Conservation (phyloP, 495 filamentous ascomycete genomes). For the Coniosporium apollinis region DNA sequence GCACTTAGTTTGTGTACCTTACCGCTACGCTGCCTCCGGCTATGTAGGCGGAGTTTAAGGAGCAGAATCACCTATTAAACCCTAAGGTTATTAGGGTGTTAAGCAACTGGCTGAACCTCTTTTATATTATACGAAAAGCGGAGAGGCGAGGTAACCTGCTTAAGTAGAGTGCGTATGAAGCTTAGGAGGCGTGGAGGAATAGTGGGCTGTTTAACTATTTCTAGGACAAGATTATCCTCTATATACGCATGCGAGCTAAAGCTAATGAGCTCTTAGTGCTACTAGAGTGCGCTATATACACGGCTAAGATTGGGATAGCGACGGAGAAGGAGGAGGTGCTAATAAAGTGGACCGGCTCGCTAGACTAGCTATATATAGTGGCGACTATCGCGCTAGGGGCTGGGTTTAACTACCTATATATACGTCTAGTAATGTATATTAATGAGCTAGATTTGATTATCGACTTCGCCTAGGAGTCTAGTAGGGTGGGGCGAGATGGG, state of each 20-base stretch:
- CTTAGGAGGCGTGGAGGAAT: not conserved
- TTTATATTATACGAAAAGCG: not conserved
- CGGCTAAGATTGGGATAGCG: not conserved
- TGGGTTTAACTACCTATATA: slow-evolving; percentile 3
- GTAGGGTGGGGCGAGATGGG: slow-evolving; percentile 1
- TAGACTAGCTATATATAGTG: not conserved
- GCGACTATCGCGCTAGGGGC: slow-evolving; percentile 2
- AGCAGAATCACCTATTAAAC: not conserved
- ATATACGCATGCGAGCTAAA: not conserved
- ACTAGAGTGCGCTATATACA: not conserved
- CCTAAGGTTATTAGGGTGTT: not conserved
- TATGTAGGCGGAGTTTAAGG: not conserved
- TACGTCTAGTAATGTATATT: slow-evolving; percentile 1
- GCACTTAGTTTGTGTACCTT: not conserved
- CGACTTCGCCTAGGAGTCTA: slow-evolving; percentile 1
- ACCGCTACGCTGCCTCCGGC: not conserved
- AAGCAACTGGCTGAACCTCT: not conserved
- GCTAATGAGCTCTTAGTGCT: not conserved
- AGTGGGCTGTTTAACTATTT: not conserved
- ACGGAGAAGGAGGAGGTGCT: slow-evolving; percentile 1
- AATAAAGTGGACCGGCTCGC: not conserved
- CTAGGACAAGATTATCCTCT: slow-evolving; percentile 1
- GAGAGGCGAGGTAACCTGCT: not conserved
- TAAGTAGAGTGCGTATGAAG: not conserved
- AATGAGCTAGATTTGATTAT: not conserved